Conservation (phyloP, 441 rosid species). For the Metrosideros polymorpha region DNA sequence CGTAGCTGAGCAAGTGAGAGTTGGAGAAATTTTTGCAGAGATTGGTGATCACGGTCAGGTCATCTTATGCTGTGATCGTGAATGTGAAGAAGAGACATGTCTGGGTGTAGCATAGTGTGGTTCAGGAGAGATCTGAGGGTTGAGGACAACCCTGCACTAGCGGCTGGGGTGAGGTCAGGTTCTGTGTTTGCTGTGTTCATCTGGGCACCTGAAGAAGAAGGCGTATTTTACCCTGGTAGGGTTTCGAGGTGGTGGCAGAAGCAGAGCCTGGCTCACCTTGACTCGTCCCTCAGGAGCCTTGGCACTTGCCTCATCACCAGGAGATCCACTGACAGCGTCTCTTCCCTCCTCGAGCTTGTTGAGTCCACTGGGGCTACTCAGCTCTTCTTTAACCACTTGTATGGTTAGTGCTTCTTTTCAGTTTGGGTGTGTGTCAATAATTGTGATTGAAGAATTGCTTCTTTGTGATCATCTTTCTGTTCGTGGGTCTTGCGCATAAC, state of each 20-base stretch:
- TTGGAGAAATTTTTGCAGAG: background rate
- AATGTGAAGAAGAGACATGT: slow-evolving; percentile 39
- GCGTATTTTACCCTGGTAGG: slow-evolving; percentile 75
- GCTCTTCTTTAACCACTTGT: slow-evolving; percentile 93
- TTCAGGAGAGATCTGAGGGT: slow-evolving; percentile 99
- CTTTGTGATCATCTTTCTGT: background rate
- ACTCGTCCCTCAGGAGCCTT: slow-evolving; percentile 77
- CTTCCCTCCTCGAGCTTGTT: slow-evolving; percentile 74
- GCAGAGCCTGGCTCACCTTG: slow-evolving; percentile 85
- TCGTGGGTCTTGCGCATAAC: background rate
- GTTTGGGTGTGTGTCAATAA: background rate
- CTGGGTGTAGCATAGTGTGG: slow-evolving; percentile 93
- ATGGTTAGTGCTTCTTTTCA: slow-evolving; percentile 45
- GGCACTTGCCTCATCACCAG: slow-evolving; percentile 79
- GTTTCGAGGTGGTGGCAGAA: slow-evolving; percentile 99
- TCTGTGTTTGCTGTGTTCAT: slow-evolving; percentile 74
- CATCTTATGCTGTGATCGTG: slow-evolving; percentile 1
- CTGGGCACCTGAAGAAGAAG: slow-evolving; percentile 98
- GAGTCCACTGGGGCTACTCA: slow-evolving; percentile 86
- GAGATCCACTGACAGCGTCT: slow-evolving; percentile 76
- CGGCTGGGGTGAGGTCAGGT: slow-evolving; percentile 90
- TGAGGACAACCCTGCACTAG: slow-evolving; percentile 90
- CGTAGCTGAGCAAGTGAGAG: background rate
- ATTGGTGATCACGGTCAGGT: slow-evolving; percentile 1
- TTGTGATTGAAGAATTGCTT: background rate